These are phyloP conservation scores for Wickerhamomyces rabaulensis DNA, from an alignment of 805 yeast genomes.

Conservation along the genomic window DNA sequence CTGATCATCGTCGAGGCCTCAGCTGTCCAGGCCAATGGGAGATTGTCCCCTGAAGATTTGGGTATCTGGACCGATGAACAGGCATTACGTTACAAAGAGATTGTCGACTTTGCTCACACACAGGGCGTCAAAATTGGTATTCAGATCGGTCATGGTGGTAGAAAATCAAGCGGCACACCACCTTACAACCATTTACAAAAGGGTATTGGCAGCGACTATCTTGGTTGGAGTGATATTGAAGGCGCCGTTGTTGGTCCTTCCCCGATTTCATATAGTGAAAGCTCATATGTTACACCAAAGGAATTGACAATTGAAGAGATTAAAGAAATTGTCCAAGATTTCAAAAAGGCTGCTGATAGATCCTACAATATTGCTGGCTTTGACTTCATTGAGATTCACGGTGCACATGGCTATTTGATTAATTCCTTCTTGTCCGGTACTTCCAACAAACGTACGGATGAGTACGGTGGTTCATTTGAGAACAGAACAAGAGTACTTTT, in stretches of 20 bases:
- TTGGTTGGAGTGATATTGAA: constrained; percentile 35
- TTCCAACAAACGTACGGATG: constrained; percentile 49
- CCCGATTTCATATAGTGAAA: constrained; percentile 25
- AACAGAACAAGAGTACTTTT: constrained; percentile 46
- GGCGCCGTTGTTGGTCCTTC: constrained; percentile 42
- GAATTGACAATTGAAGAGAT: constrained; percentile 40
- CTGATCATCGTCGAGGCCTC: constrained; percentile 42
- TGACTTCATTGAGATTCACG: constrained; percentile 58
- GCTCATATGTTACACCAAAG: constrained; percentile 28
- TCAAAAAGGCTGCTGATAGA: constrained; percentile 41
- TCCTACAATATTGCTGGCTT: constrained; percentile 47
- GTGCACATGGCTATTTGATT: constrained; percentile 55
- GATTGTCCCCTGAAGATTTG: constrained; percentile 38
- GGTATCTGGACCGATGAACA: constrained; percentile 50
- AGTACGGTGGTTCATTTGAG: constrained; percentile 60
- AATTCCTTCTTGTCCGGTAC: constrained; percentile 41
- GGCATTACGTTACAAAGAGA: constrained; percentile 32
- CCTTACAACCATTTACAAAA: constrained; percentile 26
- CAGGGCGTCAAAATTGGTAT: constrained; percentile 43
- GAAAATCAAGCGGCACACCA: constrained; percentile 37
- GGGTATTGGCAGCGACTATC: constrained; percentile 26
- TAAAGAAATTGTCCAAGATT: constrained; percentile 33
- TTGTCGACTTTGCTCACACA: constrained; percentile 42
- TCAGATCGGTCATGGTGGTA: constrained; percentile 54
- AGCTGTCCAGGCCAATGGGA: constrained; percentile 36